Conservation (phyloP, 768 basidiomycete genomes). For the Tricholoma flavovirens region DNA sequence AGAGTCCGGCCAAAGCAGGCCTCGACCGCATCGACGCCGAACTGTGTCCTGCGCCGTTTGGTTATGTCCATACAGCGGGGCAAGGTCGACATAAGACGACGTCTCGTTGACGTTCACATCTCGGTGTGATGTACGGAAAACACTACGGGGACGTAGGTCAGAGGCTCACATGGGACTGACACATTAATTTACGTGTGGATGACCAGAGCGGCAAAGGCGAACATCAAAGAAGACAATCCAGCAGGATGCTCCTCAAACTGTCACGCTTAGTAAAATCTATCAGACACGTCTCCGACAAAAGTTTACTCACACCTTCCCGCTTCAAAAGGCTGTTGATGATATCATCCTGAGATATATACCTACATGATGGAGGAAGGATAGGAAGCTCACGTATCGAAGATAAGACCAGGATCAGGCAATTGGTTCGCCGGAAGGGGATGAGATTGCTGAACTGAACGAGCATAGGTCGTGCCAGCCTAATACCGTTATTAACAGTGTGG, state of each 20-base stretch:
- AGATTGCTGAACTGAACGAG: constrained; percentile 73
- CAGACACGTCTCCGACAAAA: not conserved
- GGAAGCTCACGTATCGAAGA: constrained; percentile 64
- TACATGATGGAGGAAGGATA: not conserved
- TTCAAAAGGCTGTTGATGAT: constrained; percentile 41
- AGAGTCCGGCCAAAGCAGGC: constrained; percentile 59
- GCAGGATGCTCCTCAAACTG: constrained; percentile 75
- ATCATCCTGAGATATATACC: not conserved
- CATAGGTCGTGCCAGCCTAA: constrained; percentile 67
- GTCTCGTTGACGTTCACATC: constrained; percentile 74
- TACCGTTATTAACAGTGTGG: constrained; percentile 1
- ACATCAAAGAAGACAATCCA: constrained; percentile 76
- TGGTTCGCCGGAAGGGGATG: constrained; percentile 61
- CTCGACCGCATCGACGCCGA: constrained; percentile 55
- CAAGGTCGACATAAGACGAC: constrained; percentile 81
- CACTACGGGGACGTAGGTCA: constrained; percentile 32
- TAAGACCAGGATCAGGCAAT: constrained; percentile 71
- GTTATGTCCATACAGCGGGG: constrained; percentile 76
- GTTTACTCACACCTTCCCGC: constrained; percentile 51
- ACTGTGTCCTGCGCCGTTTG: constrained; percentile 54
- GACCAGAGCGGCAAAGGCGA: constrained; percentile 76
- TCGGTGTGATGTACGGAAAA: constrained; percentile 76
- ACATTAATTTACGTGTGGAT: constrained; percentile 54
- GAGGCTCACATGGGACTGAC: not conserved
- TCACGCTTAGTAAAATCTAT: not conserved